Base-by-base conservation (phyloP, 2,329 filamentous ascomycete species). In the Xylaria sp. region DNA sequence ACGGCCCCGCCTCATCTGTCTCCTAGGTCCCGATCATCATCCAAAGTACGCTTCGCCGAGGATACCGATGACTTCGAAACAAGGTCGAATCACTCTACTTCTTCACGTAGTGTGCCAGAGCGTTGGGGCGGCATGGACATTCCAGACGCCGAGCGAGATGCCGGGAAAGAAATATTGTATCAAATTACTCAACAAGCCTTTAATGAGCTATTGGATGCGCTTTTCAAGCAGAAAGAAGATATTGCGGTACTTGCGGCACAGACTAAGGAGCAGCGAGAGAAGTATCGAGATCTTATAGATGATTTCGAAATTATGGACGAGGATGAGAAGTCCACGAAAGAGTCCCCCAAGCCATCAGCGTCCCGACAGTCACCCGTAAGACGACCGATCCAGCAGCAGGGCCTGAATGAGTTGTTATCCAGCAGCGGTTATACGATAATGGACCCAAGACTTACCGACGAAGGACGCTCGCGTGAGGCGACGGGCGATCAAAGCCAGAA, bases 161-260 rank as follows among this genome's bases (percentile, higher is more conserved):
- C 93, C 6, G 93, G 93, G 43, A 93, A 91, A 73, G 93, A 98
- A 76, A 91, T 97, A 4, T 83, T 98, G 0, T 97, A 97, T 76
- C 93, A 97, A 78, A 90, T 97, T 36, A 94, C 93, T 0, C 94
- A 97, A 78, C 92, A 97, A 79, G 92, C 93, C 0, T 93, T 97
- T 81, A 97, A 98, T 75, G 94, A 98, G 80, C 83, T 98, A 2
- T 87, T 99, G 0, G 93, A 98, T 76, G 86, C 90, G 1, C 84
- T 99, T 0, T 99, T 99, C 82, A 91, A 91, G 72, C 84, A 86
- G 4, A 91, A 91, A 71, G 95, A 98, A 78, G 90, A 94, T 70
- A 78, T 93, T 20, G 90, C 93, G 1, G 81, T 96, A 67, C 85
- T 89, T 63, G 90, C 90, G 12, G 86, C 87, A 9, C 84, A 86